These are phyloP conservation scores for Colletotrichum liaoningense DNA, from an alignment of 2,329 filamentous ascomycete genomes.

Conservation along the genomic window DNA sequence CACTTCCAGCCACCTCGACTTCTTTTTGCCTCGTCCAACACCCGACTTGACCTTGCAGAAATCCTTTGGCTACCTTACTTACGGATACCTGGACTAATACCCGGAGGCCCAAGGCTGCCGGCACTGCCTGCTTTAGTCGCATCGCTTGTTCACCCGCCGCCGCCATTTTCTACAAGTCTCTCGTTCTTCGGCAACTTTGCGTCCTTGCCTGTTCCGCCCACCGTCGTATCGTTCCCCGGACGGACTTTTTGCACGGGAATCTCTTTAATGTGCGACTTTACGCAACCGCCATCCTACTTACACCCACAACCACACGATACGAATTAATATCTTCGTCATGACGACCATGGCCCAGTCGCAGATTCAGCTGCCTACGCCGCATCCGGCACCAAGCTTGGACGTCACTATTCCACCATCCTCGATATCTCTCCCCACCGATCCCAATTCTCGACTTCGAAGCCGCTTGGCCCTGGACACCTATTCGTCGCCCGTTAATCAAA, in stretches of 20 bases:
- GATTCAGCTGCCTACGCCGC: slow-evolving; percentile 25
- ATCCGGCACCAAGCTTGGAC: slow-evolving; percentile 19
- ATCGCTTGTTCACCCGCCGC: slow-evolving; percentile 2
- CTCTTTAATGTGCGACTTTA: slow-evolving; percentile 27
- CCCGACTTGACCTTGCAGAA: slow-evolving; percentile 1
- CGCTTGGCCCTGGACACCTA: slow-evolving; percentile 72
- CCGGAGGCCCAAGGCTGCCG: neutral
- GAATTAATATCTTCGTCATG: slow-evolving; percentile 8
- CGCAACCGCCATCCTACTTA: slow-evolving; percentile 17
- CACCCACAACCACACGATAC: slow-evolving; percentile 13
- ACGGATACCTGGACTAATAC: neutral
- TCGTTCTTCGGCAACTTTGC: neutral
- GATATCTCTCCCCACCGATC: slow-evolving; percentile 37
- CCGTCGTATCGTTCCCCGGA: neutral
- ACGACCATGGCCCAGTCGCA: slow-evolving; percentile 32
- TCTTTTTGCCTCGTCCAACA: slow-evolving; percentile 9
- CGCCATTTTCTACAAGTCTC: slow-evolving; percentile 1
- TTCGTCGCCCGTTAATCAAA: slow-evolving; percentile 86
- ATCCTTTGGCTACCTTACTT: neutral
- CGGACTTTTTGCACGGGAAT: slow-evolving; percentile 22
- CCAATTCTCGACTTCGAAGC: slow-evolving; percentile 45
- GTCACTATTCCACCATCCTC: slow-evolving; percentile 40
- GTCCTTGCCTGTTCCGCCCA: neutral
- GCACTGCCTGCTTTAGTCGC: neutral
- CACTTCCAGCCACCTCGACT: slow-evolving; percentile 35